Evolutionary conservation across 192 early-diverging fungal species (phyloP), one percentile per base, ranked within the genome.

Genomic region (Rhizoclosmatium sp.): DNA sequence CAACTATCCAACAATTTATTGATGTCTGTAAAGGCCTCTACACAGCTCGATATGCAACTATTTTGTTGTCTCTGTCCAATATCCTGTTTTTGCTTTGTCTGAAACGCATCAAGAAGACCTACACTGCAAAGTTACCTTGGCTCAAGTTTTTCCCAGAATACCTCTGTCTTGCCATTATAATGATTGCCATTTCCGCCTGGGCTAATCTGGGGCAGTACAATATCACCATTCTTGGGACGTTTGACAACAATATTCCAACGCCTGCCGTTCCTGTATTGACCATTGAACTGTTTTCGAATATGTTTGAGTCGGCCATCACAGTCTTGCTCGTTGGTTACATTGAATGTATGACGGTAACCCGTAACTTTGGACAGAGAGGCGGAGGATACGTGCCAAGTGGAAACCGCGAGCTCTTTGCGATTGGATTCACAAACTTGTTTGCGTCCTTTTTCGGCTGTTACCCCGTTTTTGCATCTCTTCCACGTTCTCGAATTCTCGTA

Each of bases 401-500:
- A 40, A 76, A 85, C 77, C 76, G 78, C 0, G 87, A 87, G 64
- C 65, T 87, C 23, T 81, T 87, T 81, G 84, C 86, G 3, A 74
- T 87, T n/a, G 84, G 84, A 2, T 65, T 62, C 40, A 83, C 83
- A 4, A 87, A 87, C 65, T n/a, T 87, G 48, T 41, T 84, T 4
- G 77, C 78, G 1, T 84, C 84, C 4, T 75, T 85, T 59, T 69
- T 87, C 51, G 84, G 86, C 4, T 68, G 78, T 58, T 82, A 83
- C 71, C 81, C 80, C 87, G 21, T 94, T 4, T 97, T 94, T 83
- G 96, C 93, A 3, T 96, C 94, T 39, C 89, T 98, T 47, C 93
- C 97, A 4, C 92, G 97, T 59, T 96, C 95, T 80, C 91, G 93
- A 79, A 92, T 97, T 71, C 93, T 94, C 56, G 95, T 96, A 71